Evolutionary conservation across 176 grass and related monocot genomes (phyloP), one percentile per base, ranked within the genome.

Genomic region (Rhynchospora tenuis): DNA sequence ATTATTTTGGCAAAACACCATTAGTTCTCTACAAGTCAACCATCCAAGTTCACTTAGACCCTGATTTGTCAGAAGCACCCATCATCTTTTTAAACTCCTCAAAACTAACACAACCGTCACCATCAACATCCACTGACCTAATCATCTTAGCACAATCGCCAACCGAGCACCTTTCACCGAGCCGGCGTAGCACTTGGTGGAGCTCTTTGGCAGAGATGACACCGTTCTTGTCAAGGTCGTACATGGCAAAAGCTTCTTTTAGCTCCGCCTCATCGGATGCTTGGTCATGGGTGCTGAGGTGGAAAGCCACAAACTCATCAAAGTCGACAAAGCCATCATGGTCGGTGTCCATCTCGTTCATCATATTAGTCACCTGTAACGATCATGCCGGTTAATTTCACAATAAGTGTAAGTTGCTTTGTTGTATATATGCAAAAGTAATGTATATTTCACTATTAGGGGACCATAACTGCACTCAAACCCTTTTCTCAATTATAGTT

Each of bases 1-100:
- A 73, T 77, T 19, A 55, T 77, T 13, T 31, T 56, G 26, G 26
- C 29, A 56, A 56, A 17, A 77, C 8, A 29, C 7, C 51, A 75
- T 19, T 77, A 77, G 50, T 55, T 56, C 56, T 27, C 47, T 77
- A 77, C 55, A 24, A 77, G 73, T 56, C 15, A 54, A 77, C 45
- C 20, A 52, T 29, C 17, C 45, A 48, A 61, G 44, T 44, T 83
- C 81, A 48, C 45, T 83, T 69, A 3, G 81, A 83, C 24, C 47
- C 65, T 0, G 82, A 73, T 44, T 82, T 68, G 11, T 5, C 50
- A 2, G 16, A 45, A 60, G 22, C 58, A 12, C 55, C 63, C 94
- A 99, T 95, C 96, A 99, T 95, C 80, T 86, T 95, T 81, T 94
- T 99, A 83, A 99, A 99, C 79, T 92, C 93, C 38, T 99, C 86